A percentile compares a stretch with the other conserved stretches of the same genome.
phyloP scores from a whole-genome alignment of 352 stramenopile species.

The Pythium pyrilobum region DNA sequence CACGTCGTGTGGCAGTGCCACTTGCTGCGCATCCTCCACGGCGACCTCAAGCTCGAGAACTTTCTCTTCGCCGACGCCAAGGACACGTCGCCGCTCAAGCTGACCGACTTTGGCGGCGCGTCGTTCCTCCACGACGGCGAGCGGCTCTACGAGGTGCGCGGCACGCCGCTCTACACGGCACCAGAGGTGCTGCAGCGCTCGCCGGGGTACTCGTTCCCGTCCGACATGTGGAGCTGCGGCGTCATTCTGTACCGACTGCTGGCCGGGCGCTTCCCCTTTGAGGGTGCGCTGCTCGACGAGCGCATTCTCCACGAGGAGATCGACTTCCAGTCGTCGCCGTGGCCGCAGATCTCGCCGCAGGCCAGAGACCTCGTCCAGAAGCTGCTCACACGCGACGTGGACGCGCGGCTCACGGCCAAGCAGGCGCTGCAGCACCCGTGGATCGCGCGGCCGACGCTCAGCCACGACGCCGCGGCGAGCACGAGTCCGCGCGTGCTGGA shows the following conservation, averaged over 20 bases:
- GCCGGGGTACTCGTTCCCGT: slow-evolving; percentile 53
- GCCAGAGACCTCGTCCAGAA: slow-evolving; percentile 46
- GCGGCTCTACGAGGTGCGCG: slow-evolving; percentile 41
- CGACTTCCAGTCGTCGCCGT: slow-evolving; percentile 42
- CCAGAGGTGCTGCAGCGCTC: slow-evolving; percentile 47
- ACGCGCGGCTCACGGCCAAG: slow-evolving; percentile 39
- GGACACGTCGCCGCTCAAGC: slow-evolving; percentile 59
- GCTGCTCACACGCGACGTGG: slow-evolving; percentile 45
- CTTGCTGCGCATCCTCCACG: slow-evolving; percentile 61
- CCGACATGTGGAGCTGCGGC: slow-evolving; percentile 75
- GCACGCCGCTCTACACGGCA: slow-evolving; percentile 70
- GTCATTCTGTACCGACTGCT: slow-evolving; percentile 73
- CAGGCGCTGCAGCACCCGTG: slow-evolving; percentile 65
- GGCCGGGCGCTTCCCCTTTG: slow-evolving; percentile 58
- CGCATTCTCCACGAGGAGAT: slow-evolving; percentile 53
- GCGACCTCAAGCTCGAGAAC: slow-evolving; percentile 80
- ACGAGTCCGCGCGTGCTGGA: slow-evolving; percentile 28
- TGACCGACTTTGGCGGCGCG: slow-evolving; percentile 74
- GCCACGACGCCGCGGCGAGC: not conserved
- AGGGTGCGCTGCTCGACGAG: slow-evolving; percentile 54
- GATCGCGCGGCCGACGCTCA: slow-evolving; percentile 31
- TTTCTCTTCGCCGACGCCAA: slow-evolving; percentile 65
- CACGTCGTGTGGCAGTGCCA: slow-evolving; percentile 81
- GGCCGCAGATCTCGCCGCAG: slow-evolving; percentile 45
- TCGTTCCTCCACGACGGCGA: slow-evolving; percentile 42